A percentile compares a stretch with the other conserved stretches of the same genome.
Evolutionary conservation across 164 flowering plant species (phyloP).

Genomic region (Hamamelis virginiana): DNA sequence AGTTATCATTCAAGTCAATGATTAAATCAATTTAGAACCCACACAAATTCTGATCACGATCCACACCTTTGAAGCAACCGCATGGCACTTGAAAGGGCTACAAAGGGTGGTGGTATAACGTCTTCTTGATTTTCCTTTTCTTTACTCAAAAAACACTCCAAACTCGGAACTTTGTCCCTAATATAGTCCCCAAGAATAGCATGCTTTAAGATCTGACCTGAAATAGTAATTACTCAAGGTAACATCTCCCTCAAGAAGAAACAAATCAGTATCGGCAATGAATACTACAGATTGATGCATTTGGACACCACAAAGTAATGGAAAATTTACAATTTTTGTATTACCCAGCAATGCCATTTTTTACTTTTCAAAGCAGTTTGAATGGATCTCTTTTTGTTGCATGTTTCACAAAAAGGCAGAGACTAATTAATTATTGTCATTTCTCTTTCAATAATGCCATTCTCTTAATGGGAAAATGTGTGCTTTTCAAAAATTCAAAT

Average conservation of each 20-base stretch:
- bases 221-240: slow-evolving; percentile 3
- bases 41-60: neutral
- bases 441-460: no score
- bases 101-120: slow-evolving; percentile 59
- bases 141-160: slow-evolving; percentile 50
- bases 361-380: no score
- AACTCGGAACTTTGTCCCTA: slow-evolving; percentile 65
- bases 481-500: no score
- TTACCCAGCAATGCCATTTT: no score
- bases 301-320: no score
- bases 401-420: no score
- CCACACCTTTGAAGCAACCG: slow-evolving; percentile 55
- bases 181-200: slow-evolving; percentile 62
- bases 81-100: slow-evolving; percentile 79
- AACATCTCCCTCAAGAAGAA: neutral
- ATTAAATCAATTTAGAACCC: neutral
- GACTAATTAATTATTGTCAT: no score
- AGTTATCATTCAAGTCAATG: neutral
- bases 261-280: neutral
- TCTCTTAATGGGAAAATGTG: no score
- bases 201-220: slow-evolving; percentile 56
- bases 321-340: no score
- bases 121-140: slow-evolving; percentile 30
- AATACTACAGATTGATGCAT: no score
- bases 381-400: no score